phyloP scores from a whole-genome alignment of 2,329 filamentous ascomycete species.

The Zasmidium angulare region DNA sequence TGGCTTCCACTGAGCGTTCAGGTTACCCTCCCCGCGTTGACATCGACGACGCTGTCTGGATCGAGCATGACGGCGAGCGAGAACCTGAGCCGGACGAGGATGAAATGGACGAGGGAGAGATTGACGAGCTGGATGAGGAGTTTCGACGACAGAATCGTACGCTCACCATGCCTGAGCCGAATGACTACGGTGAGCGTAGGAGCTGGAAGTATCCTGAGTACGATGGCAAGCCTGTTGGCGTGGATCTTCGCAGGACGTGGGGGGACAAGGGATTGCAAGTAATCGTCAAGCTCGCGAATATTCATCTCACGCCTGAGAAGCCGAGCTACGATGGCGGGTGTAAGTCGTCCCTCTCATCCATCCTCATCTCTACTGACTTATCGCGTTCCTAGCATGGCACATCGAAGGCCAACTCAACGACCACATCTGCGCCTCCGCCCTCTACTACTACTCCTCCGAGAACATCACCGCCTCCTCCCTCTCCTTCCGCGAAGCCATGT shows the following conservation, averaged over 20 bases:
- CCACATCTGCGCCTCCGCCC: constrained; percentile 61
- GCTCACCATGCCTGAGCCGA: constrained; percentile 11
- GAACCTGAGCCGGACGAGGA: constrained; percentile 5
- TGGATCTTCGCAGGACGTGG: constrained; percentile 35
- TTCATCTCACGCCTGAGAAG: constrained; percentile 59
- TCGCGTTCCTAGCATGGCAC: constrained; percentile 47
- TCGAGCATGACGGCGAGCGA: constrained; percentile 7
- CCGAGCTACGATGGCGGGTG: constrained; percentile 54
- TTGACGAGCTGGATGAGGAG: constrained; percentile 9
- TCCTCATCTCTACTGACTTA: no score
- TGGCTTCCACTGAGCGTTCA: constrained; percentile 10
- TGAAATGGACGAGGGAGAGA: constrained; percentile 12
- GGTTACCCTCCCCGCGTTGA: constrained; percentile 2
- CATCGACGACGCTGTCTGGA: constrained; percentile 7
- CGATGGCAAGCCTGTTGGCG: not conserved
- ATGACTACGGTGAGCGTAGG: not conserved
- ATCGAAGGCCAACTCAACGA: constrained; percentile 57
- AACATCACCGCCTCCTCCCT: constrained; percentile 59
- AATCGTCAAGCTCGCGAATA: constrained; percentile 62
- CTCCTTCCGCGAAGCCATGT: constrained; percentile 46
- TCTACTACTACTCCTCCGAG: constrained; percentile 62
- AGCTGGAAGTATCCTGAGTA: not conserved
- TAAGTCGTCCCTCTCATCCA: no score
- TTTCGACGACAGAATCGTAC: constrained; percentile 8
- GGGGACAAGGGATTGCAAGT: constrained; percentile 55